Base-by-base conservation (phyloP, 2,329 filamentous ascomycete genomes). In the Elsinoe necatrix region DNA sequence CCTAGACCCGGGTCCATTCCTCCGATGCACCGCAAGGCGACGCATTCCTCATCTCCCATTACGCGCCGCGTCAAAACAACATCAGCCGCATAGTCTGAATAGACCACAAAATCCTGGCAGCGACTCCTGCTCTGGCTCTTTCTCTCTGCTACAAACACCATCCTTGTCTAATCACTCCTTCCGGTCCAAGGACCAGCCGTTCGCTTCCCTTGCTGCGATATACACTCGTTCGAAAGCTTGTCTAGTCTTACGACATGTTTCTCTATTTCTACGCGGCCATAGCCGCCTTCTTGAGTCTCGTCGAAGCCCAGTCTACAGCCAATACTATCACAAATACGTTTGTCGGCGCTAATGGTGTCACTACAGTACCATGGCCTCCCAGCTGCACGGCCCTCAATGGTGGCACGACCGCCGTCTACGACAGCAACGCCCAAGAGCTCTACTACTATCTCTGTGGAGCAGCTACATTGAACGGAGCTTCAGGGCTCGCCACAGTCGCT, bases 401-500 rank as follows among this genome's bases (percentile, higher is more conserved):
- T 7, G 14, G 21, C 2, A 56, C 54, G 16, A 47, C 39, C 2
- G 54, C 54, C 3, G 54, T 56, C 1, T 56, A 56, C 14, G 54
- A 56, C 41, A 47, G 27, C 29, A 45, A 56, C 21, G 37, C 39
- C 4, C 39, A 56, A 37, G 54, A 56, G 18, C 18, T 56, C 6
- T 56, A 45, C n/a, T 56, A 56, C 18, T 56, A 18, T n/a, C 47
- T 56, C 41, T 56, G 54, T 37, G 54, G 54, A 23, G 54, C 54
- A 21, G 54, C 23, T n/a, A 56, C 54, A 4, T n/a, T 4, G 1
- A 56, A 56, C 41, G 34, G 34, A 4, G 9, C 34, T 4, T n/a
- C 18, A 16, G 18, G 25, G 7, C 39, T 56, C 8, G 41, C 39
- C n/a, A 56, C 54, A 25, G n/a, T 34, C 41, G 41, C 37, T n/a